Base-by-base conservation (phyloP, 2,329 filamentous ascomycete species). In the Cadophora sp. region DNA sequence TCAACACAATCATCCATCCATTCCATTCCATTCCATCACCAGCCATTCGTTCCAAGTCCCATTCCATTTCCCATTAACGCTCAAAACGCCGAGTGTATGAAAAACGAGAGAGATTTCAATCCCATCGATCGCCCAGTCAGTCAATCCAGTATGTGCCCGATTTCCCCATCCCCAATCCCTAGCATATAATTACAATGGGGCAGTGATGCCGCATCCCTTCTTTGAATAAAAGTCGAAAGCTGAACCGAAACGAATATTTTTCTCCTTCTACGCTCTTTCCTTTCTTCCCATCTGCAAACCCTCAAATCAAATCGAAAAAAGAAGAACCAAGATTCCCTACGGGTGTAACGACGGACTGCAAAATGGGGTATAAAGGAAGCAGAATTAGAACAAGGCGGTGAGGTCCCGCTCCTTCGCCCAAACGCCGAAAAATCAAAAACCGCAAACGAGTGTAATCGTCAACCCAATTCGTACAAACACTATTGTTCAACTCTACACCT, bases 291-390 rank as follows among this genome's bases (percentile, higher is more conserved):
- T n/a, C 13, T 33, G 24, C 20, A 22, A 58, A 45, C 58, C 22
- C 3, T 36, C 4, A 33, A 60, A 48, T 22, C 45, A 48, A 43
- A 47, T 14, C 58, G 18, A 60, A n/a, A 27, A 14, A n/a, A 66
- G 59, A 27, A 14, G 18, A 67, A 68, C 62, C 58, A 69, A 69
- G 69, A 69, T 36, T 66, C 68, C 60, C 36, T 48, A 47, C 59
- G 59, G 22, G 47, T 30, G n/a, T 36, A 63, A 62, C 41, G 51
- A 64, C 30, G 60, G 43, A 62, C 59, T 62, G 66, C 67, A 66
- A 65, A 67, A 65, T 66, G 69, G 67, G 59, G 68, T 67, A 71
- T 69, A 72, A 73, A 64, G 66, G 72, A 70, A 68, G 62, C 58
- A 73, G 69, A 59, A 58, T 66, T 41, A 66, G 65, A 62, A 66